Base-by-base conservation (phyloP, 345 rosid genomes). In the Eucalyptus victrix region DNA sequence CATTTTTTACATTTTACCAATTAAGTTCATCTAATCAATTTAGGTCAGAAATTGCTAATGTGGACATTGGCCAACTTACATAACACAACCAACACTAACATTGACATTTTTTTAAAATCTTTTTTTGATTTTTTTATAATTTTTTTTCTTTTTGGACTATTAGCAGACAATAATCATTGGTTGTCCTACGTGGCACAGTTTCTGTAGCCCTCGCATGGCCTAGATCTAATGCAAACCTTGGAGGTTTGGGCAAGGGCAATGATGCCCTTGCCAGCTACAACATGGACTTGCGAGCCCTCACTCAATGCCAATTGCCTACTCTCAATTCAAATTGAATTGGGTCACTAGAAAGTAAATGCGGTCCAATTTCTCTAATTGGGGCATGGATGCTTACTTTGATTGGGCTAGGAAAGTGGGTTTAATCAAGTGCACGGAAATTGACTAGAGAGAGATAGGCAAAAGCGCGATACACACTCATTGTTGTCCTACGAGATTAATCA, bases 131-230 rank as follows among this genome's bases (percentile, higher is more conserved):
- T 56, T 24, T 56, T 54, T 8, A 7, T 7, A 18, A 51, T 23
- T 23, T 56, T 56, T 56, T 56, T 53, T 24, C 14, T 56, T 56
- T 56, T 56, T 56, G 13, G 62, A 56, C 2, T 23, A 26, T 1
- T 26, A 1, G 6, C 3, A 14, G 0, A 24, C 30, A 2, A 56
- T 9, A 26, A 24, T 24, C 62, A 56, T 23, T 23, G 3, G 30
- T 24, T 23, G 13, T 56, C 30, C 3, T 56, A 56, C 0, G 6
- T 10, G 62, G 6, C 30, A 56, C 0, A 4, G 0, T 56, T 14
- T 0, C 0, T 5, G 0, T 56, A 10, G 6, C 30, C 3, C 12
- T 56, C 30, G 3, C 13, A 1, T 24, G 30, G 14, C 62, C 62
- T 2, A 56, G 13, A 56, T 56, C 13, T 56, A 9, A 10, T 24